Conservation (phyloP, 1,139 yeast genomes). For the Scheffersomyces insectosa region DNA sequence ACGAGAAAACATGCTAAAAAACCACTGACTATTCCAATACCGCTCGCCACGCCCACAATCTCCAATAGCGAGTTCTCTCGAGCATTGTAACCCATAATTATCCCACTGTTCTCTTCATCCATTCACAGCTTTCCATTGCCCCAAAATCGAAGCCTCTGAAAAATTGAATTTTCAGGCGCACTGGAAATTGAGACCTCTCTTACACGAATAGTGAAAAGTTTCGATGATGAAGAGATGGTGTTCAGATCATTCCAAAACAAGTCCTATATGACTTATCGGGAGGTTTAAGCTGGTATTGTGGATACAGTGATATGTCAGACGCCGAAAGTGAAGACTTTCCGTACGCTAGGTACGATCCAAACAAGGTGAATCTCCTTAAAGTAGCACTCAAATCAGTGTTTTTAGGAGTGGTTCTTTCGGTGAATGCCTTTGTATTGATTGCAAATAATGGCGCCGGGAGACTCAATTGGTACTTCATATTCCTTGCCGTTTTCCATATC, state of each 20-base stretch:
- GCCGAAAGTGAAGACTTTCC: too few relatives aligned
- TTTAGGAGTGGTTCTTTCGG: slow-evolving; percentile 29
- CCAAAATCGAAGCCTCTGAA: too few relatives aligned
- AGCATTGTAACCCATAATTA: slow-evolving; percentile 11
- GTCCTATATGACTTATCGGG: too few relatives aligned
- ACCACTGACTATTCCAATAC: slow-evolving; percentile 13
- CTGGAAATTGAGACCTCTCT: too few relatives aligned
- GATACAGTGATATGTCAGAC: too few relatives aligned
- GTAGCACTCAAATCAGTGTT: slow-evolving; percentile 34
- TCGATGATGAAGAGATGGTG: too few relatives aligned
- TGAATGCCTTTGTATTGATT: slow-evolving; percentile 12
- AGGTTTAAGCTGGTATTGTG: too few relatives aligned
- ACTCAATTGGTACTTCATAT: slow-evolving; percentile 45
- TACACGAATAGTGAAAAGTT: too few relatives aligned
- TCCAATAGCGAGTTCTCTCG: slow-evolving; percentile 22
- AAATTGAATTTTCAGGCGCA: too few relatives aligned
- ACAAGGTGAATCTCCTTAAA: slow-evolving; percentile 29
- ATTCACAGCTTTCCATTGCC: too few relatives aligned
- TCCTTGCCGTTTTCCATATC: slow-evolving; percentile 68
- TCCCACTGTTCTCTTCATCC: too few relatives aligned
- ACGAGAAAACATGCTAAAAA: not conserved
- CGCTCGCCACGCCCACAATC: slow-evolving; percentile 20
- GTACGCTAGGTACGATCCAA: slow-evolving; percentile 23
- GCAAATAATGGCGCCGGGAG: slow-evolving; percentile 6
- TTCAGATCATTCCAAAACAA: too few relatives aligned